Evolutionary conservation across 306 rosid species (phyloP).

Genomic region (Prunus mume): DNA sequence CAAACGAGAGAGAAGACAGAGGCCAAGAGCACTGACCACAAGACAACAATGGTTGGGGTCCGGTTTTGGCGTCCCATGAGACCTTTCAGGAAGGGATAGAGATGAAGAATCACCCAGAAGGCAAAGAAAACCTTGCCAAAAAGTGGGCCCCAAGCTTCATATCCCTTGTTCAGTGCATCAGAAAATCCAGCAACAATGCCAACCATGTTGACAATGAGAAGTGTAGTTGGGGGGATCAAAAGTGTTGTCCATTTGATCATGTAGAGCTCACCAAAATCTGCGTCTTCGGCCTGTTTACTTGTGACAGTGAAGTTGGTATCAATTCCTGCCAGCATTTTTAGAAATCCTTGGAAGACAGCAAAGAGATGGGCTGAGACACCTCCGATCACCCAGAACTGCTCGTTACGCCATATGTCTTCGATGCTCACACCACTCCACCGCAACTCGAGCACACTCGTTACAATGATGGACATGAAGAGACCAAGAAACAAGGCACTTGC

Average conservation of each 20-base stretch:
- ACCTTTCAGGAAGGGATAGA: slow-evolving; percentile 97
- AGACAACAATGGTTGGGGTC: slow-evolving; percentile 89
- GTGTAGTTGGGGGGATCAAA: slow-evolving; percentile 86
- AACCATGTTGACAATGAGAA: slow-evolving; percentile 76
- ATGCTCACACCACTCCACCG: slow-evolving; percentile 94
- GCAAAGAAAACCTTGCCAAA: slow-evolving; percentile 94
- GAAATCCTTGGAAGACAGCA: slow-evolving; percentile 93
- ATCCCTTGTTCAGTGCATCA: slow-evolving; percentile 89
- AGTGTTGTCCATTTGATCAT: slow-evolving; percentile 92
- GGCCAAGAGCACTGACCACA: slow-evolving; percentile 93
- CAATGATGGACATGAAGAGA: slow-evolving; percentile 84
- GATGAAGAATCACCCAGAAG: slow-evolving; percentile 91
- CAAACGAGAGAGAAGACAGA: slow-evolving; percentile 93
- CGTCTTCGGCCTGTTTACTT: slow-evolving; percentile 76
- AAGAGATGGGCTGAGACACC: slow-evolving; percentile 98
- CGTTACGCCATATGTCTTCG: slow-evolving; percentile 85
- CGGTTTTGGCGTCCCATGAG: slow-evolving; percentile 98
- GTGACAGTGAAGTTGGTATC: slow-evolving; percentile 98
- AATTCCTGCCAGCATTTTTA: slow-evolving; percentile 85
- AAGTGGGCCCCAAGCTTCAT: slow-evolving; percentile 96
- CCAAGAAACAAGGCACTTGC: slow-evolving; percentile 91
- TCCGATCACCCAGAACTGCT: slow-evolving; percentile 98
- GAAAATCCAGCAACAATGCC: slow-evolving; percentile 98
- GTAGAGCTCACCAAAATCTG: slow-evolving; percentile 87
- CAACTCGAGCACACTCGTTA: slow-evolving; percentile 76